Base-by-base conservation (phyloP, 805 yeast species). In the Barnettozyma vustinii region DNA sequence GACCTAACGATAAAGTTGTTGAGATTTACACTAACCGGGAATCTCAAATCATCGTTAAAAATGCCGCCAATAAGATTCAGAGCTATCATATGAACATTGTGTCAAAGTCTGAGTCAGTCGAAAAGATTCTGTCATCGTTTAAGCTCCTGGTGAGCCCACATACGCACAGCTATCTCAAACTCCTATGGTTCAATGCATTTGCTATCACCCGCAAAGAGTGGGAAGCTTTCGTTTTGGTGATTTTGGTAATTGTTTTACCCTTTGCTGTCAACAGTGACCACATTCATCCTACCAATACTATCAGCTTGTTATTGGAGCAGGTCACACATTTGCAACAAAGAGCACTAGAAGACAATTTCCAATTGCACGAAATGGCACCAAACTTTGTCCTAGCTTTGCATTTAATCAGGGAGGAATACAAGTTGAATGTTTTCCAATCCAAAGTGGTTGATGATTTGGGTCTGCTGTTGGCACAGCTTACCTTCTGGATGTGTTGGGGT, bases 401-500 rank as follows among this genome's bases (percentile, higher is more conserved):
- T 66, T 59, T 90, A 36, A 67, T 88, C 2, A 69, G 90, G 47
- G 97, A 92, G 62, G 97, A 92, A 52, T 63, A 75, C 42, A 74
- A 76, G 45, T 68, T 92, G 27, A 81, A 85, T 56, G 65, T 78
- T 1, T 65, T 80, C 23, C 69, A 74, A 5, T 48, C 59, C 3
- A 47, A 56, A 0, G 62, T 68, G 9, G 66, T 73, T 12, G 56
- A 67, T 4, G 65, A 65, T 30, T 56, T 91, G 26, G 80, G 84
- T 0, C 23, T 67, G 1, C 62, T 90, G 20, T 63, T 90, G n/a
- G 69, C 82, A 0, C 84, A 83, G 54, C 60, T 87, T 13, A 74
- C 84, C 0, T 56, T 70, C 12, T 79, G 87, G 82, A 77, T 84
- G 79, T 81, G 86, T 6, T 87, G 96, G 96, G 77, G 83, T 10